Base-by-base conservation (phyloP, 371 early-diverging fungal genomes). In the Batrachochytrium dendrobatidis region DNA sequence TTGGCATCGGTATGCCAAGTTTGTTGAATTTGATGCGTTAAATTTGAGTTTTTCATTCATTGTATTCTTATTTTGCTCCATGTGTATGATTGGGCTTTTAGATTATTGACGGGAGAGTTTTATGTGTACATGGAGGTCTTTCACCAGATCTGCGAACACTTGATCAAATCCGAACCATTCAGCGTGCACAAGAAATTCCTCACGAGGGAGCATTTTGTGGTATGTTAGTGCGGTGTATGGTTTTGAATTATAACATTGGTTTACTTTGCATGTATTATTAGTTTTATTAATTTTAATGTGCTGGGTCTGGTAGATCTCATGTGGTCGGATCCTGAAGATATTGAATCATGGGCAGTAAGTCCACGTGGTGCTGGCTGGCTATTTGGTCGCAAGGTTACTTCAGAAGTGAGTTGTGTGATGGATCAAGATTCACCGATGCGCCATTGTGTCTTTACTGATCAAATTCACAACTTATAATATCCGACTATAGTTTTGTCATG, bases 251-350 rank as follows among this genome's bases (percentile, higher is more conserved):
- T 60, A 44, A 26, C 25, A 20, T 58, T 49, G 15, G 29, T 43
- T 48, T 60, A 32, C 17, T 50, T 53, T 26, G 58, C n/a, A n/a
- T n/a, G n/a, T n/a, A n/a, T n/a, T n/a, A n/a, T n/a, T n/a, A n/a
- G n/a, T n/a, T n/a, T 43, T 8, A 39, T 31, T 20, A 49, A n/a
- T 24, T n/a, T 18, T 18, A 29, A 48, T 39, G 26, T n/a, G 28
- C 17, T 17, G 3, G n/a, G n/a, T n/a, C n/a, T n/a, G 55, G 53
- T 74, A 81, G 94, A 98, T 70, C 79, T 89, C 51, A 87, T 99
- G 83, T 99, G 99, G 99, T 94, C 95, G 32, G 99, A 99, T 71
- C 99, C 99, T 10, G 99, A 99, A 63, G 95, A 98, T 58, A 90
- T 92, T 61, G 89, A 86, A 54, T 92, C 93, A 44, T 99, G 98